Conservation (phyloP, 805 yeast genomes). For the Candida silvatica region DNA sequence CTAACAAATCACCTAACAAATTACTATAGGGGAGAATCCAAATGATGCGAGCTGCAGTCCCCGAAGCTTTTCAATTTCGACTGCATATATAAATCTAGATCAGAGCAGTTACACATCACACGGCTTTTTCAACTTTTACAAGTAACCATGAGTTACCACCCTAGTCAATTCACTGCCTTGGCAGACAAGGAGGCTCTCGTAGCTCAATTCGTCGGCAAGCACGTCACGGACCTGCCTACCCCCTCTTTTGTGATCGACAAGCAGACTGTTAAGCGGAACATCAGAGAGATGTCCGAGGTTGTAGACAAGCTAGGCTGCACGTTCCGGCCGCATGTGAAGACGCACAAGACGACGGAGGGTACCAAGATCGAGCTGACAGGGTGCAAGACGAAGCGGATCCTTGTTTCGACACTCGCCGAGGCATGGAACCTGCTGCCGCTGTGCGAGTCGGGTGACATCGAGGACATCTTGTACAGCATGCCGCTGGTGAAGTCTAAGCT, state of each 20-base stretch:
- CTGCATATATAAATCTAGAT: neutral
- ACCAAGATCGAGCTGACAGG: constrained; percentile 43
- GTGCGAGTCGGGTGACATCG: constrained; percentile 10
- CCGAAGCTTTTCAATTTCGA: neutral
- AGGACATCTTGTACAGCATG: constrained; percentile 49
- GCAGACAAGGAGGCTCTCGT: constrained; percentile 17
- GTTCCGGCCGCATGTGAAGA: constrained; percentile 66
- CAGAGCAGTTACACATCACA: too few species aligned
- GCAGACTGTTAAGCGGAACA: constrained; percentile 32
- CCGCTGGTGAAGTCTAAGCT: constrained; percentile 46
- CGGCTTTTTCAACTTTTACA: too few species aligned
- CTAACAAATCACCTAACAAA: too few species aligned
- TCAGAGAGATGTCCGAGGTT: constrained; percentile 39
- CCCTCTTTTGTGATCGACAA: constrained; percentile 49
- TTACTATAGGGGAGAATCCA: too few species aligned
- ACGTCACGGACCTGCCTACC: constrained; percentile 37
- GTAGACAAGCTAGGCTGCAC: constrained; percentile 28
- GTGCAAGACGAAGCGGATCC: constrained; percentile 38
- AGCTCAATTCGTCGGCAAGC: constrained; percentile 31
- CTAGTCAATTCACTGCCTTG: constrained; percentile 13
- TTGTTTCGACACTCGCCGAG: constrained; percentile 64
- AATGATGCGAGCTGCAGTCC: neutral
- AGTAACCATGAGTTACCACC: constrained; percentile 9
- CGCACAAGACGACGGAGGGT: constrained; percentile 64
- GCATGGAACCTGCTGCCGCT: constrained; percentile 46